These are phyloP conservation scores for Mortierella sp. DNA, from an alignment of 371 early-diverging fungal species.

Conservation along the genomic window DNA sequence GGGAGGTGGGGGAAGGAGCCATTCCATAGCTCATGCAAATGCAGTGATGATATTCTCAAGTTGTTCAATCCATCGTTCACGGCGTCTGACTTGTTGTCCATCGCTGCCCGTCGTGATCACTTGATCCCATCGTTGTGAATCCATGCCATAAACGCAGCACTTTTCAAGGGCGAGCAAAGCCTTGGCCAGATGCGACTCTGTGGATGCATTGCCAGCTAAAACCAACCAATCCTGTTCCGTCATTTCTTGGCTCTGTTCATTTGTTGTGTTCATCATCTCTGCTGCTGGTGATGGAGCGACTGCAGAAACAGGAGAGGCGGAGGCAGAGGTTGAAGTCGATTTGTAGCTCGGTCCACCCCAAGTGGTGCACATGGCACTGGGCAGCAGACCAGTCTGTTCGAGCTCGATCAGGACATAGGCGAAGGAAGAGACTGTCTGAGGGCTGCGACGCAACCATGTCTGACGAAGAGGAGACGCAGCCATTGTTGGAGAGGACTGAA, in stretches of 20 bases:
- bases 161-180: slow-evolving; percentile 29
- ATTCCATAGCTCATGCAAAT: too few relatives aligned
- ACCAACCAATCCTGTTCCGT: slow-evolving; percentile 33
- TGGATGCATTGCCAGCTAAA: slow-evolving; percentile 31
- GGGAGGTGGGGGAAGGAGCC: too few relatives aligned
- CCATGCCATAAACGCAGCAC: slow-evolving; percentile 27
- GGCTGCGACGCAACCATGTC: slow-evolving; percentile 27
- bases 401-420: slow-evolving; percentile 40
- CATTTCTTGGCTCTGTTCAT: neutral
- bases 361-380: slow-evolving; percentile 13
- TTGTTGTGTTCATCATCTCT: too few relatives aligned
- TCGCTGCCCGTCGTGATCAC: neutral
- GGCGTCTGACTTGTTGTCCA: neutral
- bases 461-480: slow-evolving; percentile 5
- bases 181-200: slow-evolving; percentile 23
- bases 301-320: neutral
- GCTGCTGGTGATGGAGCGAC: neutral
- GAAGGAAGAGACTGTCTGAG: slow-evolving; percentile 30
- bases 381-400: slow-evolving; percentile 31
- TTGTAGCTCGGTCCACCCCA: slow-evolving; percentile 4
- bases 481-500: neutral
- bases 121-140: slow-evolving; percentile 15
- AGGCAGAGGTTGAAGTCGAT: neutral
- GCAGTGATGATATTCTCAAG: neutral
- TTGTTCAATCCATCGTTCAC: neutral